A percentile compares a stretch with the other conserved stretches of the same genome.
Conservation (phyloP, 2,329 filamentous ascomycete species). For the Epichloe coenophiala region DNA sequence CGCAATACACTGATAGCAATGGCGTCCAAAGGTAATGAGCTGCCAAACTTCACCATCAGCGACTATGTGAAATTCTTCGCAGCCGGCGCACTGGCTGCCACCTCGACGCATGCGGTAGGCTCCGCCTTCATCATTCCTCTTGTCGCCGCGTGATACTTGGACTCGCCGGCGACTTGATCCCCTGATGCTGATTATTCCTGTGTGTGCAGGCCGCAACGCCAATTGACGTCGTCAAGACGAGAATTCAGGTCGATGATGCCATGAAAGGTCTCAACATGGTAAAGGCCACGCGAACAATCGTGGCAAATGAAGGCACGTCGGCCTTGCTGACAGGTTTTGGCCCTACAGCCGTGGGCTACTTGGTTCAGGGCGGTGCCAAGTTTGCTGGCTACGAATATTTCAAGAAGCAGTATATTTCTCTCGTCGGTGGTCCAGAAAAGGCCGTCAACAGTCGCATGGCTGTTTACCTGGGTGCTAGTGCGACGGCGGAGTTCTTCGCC, state of each 20-base stretch:
- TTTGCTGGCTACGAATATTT: slow-evolving; percentile 91
- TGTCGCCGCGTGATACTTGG: neutral
- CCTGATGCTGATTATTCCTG: slow-evolving; percentile 1
- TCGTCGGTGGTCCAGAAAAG: slow-evolving; percentile 39
- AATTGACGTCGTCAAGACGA: slow-evolving; percentile 69
- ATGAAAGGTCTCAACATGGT: slow-evolving; percentile 79
- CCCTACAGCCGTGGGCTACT: slow-evolving; percentile 75
- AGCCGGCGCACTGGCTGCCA: slow-evolving; percentile 38
- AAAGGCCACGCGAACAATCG: slow-evolving; percentile 64
- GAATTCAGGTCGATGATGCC: slow-evolving; percentile 76
- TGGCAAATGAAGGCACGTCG: slow-evolving; percentile 64
- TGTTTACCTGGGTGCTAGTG: slow-evolving; percentile 61
- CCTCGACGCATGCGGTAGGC: slow-evolving; percentile 36
- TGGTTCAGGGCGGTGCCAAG: slow-evolving; percentile 81
- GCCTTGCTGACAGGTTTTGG: slow-evolving; percentile 74
- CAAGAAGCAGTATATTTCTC: slow-evolving; percentile 73
- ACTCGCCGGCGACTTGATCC: neutral
- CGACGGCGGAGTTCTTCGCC: slow-evolving; percentile 56
- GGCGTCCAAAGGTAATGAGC: slow-evolving; percentile 15
- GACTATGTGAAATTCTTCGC: slow-evolving; percentile 42
- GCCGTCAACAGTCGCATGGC: slow-evolving; percentile 32
- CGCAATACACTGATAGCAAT: slow-evolving; percentile 6
- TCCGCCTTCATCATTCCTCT: neutral
- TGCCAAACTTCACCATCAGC: slow-evolving; percentile 25
- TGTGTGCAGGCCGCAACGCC: slow-evolving; percentile 35